Evolutionary conservation across 2,329 filamentous ascomycete genomes (phyloP), one percentile per base, ranked within the genome.

Genomic region (Aplosporella prunicola): DNA sequence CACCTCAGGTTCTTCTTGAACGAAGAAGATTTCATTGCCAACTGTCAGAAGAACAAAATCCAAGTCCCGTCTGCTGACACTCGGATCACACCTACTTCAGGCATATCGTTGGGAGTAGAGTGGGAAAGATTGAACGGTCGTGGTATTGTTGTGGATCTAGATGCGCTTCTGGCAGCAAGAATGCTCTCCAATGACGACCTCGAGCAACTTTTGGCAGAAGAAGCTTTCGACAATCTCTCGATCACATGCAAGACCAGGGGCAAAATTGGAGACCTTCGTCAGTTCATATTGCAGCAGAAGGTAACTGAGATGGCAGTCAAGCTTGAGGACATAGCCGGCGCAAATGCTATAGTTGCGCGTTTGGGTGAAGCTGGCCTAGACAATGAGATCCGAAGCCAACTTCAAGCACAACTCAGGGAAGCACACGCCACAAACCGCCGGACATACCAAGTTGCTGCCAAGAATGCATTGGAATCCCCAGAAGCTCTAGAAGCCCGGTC

Each of bases 241-340:
- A 32, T 59, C 5, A 50, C 52, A 2, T 57, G 47, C 43, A 58
- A 57, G 39, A 58, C 50, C 5, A 48, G 53, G 11, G 43, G 39
- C 14, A 43, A 47, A 13, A 48, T 52, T 20, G 35, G 45, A 8
- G 46, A 51, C 18, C 35, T 57, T 7, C 48, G 55, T 30, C 15
- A 26, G 4, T 49, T 56, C 13, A 35, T 58, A 4, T 41, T 47
- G 20, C 34, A 23, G 14, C 53, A 58, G 37, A 59, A 53, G 40
- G 29, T 51, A 11, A 47, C 55, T 22, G 48, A 54, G 27, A 32
- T 56, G 5, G 32, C 43, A 4, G 42, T 55, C 9, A 52, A 51
- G 32, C 33, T 57, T 1, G 53, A 56, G 30, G 56, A 59, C 34
- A 38, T 51, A 3, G 41, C 51, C 11, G 54, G 52, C 15, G 56